Conservation (phyloP, 371 early-diverging fungal genomes). For the Haplosporangium sp. region DNA sequence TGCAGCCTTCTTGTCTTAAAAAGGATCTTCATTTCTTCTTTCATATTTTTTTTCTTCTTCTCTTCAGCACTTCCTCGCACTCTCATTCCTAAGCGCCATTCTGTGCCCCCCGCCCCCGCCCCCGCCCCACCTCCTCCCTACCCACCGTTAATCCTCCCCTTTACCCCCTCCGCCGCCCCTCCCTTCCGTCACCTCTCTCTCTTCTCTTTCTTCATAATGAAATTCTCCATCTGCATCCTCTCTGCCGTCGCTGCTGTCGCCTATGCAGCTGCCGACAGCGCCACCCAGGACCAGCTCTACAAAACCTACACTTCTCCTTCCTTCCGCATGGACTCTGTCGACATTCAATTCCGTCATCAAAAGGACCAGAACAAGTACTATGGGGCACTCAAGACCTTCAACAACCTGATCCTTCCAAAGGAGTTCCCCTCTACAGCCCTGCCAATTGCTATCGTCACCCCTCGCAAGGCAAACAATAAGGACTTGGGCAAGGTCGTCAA, state of each 20-base stretch:
- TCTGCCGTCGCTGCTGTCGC: conserved; percentile 39
- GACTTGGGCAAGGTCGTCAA: conserved; percentile 28
- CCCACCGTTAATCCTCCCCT: background rate
- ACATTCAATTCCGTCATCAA: conserved; percentile 42
- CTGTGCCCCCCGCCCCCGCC: conserved; percentile 6
- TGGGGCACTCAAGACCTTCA: conserved; percentile 41
- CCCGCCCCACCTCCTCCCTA: background rate
- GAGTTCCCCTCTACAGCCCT: conserved; percentile 38
- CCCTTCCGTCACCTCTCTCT: background rate
- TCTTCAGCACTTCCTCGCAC: conserved; percentile 14
- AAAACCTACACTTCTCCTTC: conserved; percentile 16
- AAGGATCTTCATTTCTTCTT: background rate
- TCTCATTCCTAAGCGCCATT: conserved; percentile 6
- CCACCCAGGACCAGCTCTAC: conserved; percentile 17
- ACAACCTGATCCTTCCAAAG: conserved; percentile 38
- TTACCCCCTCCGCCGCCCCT: background rate
- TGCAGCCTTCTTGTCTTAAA: background rate
- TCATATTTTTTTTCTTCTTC: conserved; percentile 18
- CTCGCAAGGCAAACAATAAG: conserved; percentile 36
- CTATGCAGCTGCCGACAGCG: conserved; percentile 21
- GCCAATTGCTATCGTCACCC: conserved; percentile 36
- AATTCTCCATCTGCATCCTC: conserved; percentile 40
- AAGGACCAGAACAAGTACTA: conserved; percentile 27
- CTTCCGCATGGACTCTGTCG: conserved; percentile 21
- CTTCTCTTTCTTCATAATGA: conserved; percentile 16